Evolutionary conservation across 139 green algal genomes (phyloP).

Genomic region (Desmodesmus armatus): DNA sequence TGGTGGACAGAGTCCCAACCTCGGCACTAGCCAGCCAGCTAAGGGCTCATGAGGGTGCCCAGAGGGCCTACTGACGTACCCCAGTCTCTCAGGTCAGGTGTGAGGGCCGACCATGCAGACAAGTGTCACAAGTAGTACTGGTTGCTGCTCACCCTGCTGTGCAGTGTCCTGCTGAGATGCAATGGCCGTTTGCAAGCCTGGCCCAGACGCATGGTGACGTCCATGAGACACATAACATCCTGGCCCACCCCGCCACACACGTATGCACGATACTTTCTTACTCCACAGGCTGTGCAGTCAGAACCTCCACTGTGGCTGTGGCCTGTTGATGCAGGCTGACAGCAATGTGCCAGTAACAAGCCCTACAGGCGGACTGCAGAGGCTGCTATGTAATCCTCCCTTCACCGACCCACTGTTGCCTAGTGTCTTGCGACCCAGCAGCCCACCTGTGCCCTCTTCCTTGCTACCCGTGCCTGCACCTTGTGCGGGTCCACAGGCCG

Average conservation of each 20-base stretch:
- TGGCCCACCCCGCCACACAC: no score
- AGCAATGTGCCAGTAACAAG: neutral
- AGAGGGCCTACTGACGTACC: neutral
- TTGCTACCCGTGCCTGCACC: constrained; percentile 2
- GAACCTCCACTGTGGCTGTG: neutral
- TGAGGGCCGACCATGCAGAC: neutral
- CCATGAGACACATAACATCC: no score
- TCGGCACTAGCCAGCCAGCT: neutral
- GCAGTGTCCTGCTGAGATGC: no score
- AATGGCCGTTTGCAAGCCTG: no score
- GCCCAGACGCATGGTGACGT: no score
- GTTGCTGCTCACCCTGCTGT: neutral
- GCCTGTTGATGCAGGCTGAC: neutral
- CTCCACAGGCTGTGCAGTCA: neutral
- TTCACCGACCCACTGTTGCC: no score
- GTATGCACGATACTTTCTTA: no score
- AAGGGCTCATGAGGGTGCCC: neutral
- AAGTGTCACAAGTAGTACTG: neutral
- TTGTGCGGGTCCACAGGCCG: constrained; percentile 17
- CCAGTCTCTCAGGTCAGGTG: neutral
- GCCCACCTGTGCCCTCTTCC: constrained; percentile 29
- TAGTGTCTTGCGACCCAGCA: neutral
- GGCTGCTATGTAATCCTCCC: neutral
- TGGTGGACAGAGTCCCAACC: neutral
- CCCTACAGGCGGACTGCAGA: neutral